Evolutionary conservation across 2,329 filamentous ascomycete species (phyloP).

Genomic region (Fusarium ramigenum): DNA sequence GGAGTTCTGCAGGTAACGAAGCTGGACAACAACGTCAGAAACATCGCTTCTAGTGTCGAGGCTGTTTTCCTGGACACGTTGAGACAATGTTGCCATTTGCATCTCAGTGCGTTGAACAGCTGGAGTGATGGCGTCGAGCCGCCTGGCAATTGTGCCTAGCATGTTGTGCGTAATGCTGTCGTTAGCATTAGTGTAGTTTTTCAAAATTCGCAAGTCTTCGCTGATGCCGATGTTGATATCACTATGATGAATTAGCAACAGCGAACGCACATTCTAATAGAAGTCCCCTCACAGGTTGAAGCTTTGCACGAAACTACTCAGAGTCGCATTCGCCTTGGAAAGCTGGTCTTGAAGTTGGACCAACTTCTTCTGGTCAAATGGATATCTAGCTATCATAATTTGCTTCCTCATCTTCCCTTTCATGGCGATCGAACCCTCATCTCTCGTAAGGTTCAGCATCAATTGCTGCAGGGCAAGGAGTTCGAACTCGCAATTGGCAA

Average conservation of each 20-base stretch:
- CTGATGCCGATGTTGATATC: background rate
- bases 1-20: too few relatives aligned
- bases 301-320: background rate
- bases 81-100: too few relatives aligned
- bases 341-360: background rate
- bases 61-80: too few relatives aligned
- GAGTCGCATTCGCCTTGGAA: background rate
- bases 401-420: background rate
- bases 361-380: background rate
- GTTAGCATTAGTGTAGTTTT: rapidly evolving
- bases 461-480: background rate
- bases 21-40: too few relatives aligned
- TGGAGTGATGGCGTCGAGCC: rapidly evolving
- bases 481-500: background rate
- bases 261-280: too few relatives aligned
- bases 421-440: rapidly evolving
- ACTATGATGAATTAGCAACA: background rate
- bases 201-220: background rate
- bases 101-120: background rate
- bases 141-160: background rate
- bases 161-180: background rate
- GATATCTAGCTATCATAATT: background rate
- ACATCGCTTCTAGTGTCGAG: too few relatives aligned
- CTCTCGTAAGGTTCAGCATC: rapidly evolving
- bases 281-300: background rate